Conservation (phyloP, 345 rosid genomes). For the Crucihimalaya himalaica region DNA sequence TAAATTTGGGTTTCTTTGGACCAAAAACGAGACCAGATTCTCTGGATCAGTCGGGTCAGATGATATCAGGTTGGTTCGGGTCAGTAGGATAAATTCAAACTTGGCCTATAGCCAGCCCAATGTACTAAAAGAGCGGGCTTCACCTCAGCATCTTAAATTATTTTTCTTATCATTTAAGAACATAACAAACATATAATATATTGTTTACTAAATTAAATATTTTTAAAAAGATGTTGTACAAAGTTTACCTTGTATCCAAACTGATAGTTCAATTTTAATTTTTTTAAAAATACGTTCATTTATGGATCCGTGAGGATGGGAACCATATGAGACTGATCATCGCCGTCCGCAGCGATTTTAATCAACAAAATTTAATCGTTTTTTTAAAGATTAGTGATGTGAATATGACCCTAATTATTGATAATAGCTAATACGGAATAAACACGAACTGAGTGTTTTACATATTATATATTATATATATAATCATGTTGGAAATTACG, state of each 20-base stretch:
- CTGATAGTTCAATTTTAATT: too few species aligned
- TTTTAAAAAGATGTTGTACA: too few species aligned
- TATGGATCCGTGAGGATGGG: too few species aligned
- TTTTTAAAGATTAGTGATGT: background rate
- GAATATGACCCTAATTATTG: background rate
- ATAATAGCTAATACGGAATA: too few species aligned
- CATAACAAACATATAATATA: too few species aligned
- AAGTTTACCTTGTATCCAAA: too few species aligned
- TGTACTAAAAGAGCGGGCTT: background rate
- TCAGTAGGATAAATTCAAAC: background rate
- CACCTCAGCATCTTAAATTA: background rate
- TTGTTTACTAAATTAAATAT: too few species aligned
- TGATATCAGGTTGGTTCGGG: background rate
- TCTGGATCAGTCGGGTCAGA: background rate
- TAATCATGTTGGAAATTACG: background rate
- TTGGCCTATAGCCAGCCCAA: conserved; percentile 3
- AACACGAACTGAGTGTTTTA: background rate
- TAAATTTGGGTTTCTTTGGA: background rate
- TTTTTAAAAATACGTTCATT: too few species aligned
- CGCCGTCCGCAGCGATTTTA: background rate
- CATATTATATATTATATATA: background rate
- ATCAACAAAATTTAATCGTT: background rate
- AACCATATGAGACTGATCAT: too few species aligned
- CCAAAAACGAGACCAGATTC: background rate
- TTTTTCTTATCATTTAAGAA: too few species aligned